Conservation (phyloP, 257 asterid genomes). For the Salvia miltiorrhiza region DNA sequence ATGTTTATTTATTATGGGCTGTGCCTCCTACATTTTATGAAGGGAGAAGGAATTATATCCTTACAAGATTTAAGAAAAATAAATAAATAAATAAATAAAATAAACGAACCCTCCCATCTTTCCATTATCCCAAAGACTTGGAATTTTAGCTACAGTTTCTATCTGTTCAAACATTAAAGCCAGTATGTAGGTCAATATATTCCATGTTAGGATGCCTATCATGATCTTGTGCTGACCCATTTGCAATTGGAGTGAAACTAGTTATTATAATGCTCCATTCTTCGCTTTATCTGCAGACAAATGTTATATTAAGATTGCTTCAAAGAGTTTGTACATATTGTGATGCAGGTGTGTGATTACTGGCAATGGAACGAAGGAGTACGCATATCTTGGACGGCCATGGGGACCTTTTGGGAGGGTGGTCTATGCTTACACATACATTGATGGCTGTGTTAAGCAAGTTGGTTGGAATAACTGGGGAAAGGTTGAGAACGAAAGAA, state of each 20-base stretch:
- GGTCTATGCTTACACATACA: conserved; percentile 66
- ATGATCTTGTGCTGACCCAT: too few species aligned
- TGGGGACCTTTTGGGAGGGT: conserved; percentile 99
- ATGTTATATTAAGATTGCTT: not conserved
- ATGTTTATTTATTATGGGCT: not conserved
- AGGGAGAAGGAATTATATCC: not conserved
- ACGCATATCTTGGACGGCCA: conserved; percentile 80
- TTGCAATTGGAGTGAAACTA: not conserved
- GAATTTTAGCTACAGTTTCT: not conserved
- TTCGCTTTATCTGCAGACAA: not conserved
- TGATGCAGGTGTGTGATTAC: conserved; percentile 87
- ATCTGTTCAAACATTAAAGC: not conserved
- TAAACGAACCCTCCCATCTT: not conserved
- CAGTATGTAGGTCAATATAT: not conserved
- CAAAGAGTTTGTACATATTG: not conserved
- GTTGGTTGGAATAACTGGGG: conserved; percentile 97
- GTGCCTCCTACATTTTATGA: not conserved
- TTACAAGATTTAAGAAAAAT: not conserved
- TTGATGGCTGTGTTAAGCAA: conserved; percentile 76
- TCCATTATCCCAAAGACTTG: not conserved
- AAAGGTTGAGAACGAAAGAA: conserved; percentile 83
- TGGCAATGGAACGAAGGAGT: conserved; percentile 66
- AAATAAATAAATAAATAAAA: too few species aligned
- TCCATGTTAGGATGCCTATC: not conserved
- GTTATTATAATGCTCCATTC: not conserved